Base-by-base conservation (phyloP, 164 flowering plant species). In the Brasenia schreberi region DNA sequence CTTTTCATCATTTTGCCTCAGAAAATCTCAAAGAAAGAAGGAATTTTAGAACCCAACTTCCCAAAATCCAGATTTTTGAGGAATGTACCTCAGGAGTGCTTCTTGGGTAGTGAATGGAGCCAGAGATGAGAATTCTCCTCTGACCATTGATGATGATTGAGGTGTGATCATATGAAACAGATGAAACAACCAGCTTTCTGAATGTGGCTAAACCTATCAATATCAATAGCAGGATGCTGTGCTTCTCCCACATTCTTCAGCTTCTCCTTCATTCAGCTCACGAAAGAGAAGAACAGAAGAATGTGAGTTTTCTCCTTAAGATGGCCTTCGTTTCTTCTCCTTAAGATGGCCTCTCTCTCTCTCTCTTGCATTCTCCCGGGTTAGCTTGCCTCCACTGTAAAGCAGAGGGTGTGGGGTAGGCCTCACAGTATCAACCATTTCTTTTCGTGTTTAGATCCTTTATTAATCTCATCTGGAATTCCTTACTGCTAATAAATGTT, bases 61-160 rank as follows among this genome's bases (percentile, higher is more conserved):
- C 45, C 65, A 71, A 79, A 69, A 74, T 64, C 65, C 59, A 72
- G 2, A 4, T n/a, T 23, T 43, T 17, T 5, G 52, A 42, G 2
- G 18, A 60, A 6, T 18, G 39, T 79, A 92, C 98, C 92, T 87
- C 84, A 60, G 98, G 98, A 73, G 85, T 81, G 77, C 98, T 92
- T 77, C 97, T 77, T 23, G 97, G 97, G 71, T 92, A 92, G 65
- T 92, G 97, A 78, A 92, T 86, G 69, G 98, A 89, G 18, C 96
- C 96, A 66, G 98, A 90, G 42, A 90, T 71, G 12, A 88, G 87
- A 68, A 93, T 85, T 72, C 83, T 83, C 58, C 88, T 77, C 65
- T 80, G 77, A 42, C 93, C 96, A 80, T 90, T 80, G 27, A 93
- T 68, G 39, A 81, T 74, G 7, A 93, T 68, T 10, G 94, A 88